Evolutionary conservation across 352 stramenopile species (phyloP).

Genomic region (Phytopythium sindhum): DNA sequence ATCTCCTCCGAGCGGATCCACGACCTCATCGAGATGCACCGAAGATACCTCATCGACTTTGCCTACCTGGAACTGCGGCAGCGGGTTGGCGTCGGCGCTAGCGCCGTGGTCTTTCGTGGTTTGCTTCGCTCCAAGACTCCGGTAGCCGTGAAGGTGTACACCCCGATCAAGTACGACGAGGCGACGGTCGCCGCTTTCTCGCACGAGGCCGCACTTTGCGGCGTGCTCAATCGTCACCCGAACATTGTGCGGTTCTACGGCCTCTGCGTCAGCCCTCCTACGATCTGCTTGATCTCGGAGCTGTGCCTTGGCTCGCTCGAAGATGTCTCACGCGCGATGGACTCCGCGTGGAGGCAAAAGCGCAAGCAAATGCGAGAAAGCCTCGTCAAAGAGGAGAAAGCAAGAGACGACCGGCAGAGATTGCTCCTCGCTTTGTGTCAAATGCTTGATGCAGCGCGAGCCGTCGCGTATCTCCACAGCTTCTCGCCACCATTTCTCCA

Average conservation of each 20-base stretch:
- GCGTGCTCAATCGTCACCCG: constrained; percentile 21
- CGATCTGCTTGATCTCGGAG: constrained; percentile 30
- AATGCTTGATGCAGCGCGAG: constrained; percentile 24
- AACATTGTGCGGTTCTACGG: constrained; percentile 33
- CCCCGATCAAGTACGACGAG: constrained; percentile 29
- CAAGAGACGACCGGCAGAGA: constrained; percentile 36
- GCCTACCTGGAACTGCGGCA: constrained; percentile 34
- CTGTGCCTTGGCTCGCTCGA: constrained; percentile 22
- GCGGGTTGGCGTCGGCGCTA: constrained; percentile 31
- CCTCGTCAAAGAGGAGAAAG: constrained; percentile 5
- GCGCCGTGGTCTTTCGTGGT: constrained; percentile 27
- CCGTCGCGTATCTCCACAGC: constrained; percentile 27
- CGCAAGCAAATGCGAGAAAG: constrained; percentile 11
- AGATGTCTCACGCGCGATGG: constrained; percentile 15
- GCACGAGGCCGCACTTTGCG: constrained; percentile 25
- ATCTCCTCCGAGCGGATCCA: constrained; percentile 39
- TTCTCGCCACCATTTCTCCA: constrained; percentile 26
- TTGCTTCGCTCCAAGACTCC: constrained; percentile 26
- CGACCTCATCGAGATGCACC: constrained; percentile 49
- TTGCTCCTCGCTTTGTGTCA: constrained; percentile 41
- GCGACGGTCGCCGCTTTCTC: constrained; percentile 24
- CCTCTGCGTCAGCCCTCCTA: constrained; percentile 27
- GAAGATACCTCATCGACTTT: constrained; percentile 54
- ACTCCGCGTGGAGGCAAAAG: background rate
- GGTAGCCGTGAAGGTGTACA: constrained; percentile 50